Evolutionary conservation across 345 rosid genomes (phyloP).

Genomic region (Bruguiera sexangula): DNA sequence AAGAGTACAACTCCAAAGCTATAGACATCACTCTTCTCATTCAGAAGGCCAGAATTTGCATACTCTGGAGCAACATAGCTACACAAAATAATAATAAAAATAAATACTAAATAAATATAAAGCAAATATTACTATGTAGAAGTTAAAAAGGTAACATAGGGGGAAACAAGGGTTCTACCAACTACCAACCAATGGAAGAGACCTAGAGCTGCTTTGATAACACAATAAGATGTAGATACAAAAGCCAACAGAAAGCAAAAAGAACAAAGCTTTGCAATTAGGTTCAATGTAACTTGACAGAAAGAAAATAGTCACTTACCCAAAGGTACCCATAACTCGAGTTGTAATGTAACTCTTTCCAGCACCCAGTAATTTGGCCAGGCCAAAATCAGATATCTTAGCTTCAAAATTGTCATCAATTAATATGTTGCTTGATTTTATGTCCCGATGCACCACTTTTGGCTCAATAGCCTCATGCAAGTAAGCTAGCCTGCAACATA

Average conservation of each 20-base stretch:
- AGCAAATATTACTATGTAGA: neutral
- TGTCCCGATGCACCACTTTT: slow-evolving; percentile 96
- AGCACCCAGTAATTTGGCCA: slow-evolving; percentile 89
- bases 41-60: slow-evolving; percentile 85
- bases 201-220: slow-evolving; percentile 2
- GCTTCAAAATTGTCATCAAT: slow-evolving; percentile 80
- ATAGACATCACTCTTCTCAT: slow-evolving; percentile 96
- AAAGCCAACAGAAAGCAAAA: neutral
- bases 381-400: slow-evolving; percentile 91
- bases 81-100: slow-evolving; percentile 18
- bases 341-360: slow-evolving; percentile 85
- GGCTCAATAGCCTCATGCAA: slow-evolving; percentile 99
- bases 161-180: slow-evolving; percentile 1
- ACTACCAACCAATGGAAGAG: slow-evolving; percentile 1
- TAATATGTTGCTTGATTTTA: slow-evolving; percentile 93
- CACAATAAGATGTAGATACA: slow-evolving; percentile 7
- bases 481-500: slow-evolving; percentile 63
- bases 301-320: slow-evolving; percentile 49
- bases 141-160: neutral
- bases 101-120: neutral
- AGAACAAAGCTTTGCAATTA: neutral
- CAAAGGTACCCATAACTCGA: slow-evolving; percentile 98
- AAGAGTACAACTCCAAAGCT: slow-evolving; percentile 89
- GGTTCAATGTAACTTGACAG: slow-evolving; percentile 2
- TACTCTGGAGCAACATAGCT: slow-evolving; percentile 97